Evolutionary conservation across 495 filamentous ascomycete genomes (phyloP).

Genomic region (Pyronema domesticum): DNA sequence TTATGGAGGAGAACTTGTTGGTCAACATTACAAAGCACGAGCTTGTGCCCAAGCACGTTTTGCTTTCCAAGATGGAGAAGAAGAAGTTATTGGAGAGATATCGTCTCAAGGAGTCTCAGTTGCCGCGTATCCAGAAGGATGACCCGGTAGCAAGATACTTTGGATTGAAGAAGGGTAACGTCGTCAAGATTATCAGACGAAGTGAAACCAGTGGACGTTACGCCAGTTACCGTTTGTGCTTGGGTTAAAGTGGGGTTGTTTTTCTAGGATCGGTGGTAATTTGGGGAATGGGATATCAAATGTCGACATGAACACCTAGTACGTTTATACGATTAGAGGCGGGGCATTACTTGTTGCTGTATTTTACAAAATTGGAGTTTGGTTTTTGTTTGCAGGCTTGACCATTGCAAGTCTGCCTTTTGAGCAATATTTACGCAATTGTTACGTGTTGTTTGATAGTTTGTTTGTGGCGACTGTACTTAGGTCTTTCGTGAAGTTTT

Average conservation of each 20-base stretch:
- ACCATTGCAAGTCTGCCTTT: no score
- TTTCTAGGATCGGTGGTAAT: not conserved
- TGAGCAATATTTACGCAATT: no score
- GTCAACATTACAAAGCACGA: constrained; percentile 98
- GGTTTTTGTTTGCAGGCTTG: not conserved
- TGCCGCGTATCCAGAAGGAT: constrained; percentile 75
- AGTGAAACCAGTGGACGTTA: constrained; percentile 63
- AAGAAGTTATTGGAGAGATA: constrained; percentile 64
- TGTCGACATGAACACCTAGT: not conserved
- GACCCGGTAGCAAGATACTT: constrained; percentile 89
- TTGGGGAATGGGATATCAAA: not conserved
- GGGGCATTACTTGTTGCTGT: not conserved
- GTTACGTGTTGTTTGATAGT: no score
- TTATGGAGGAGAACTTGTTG: constrained; percentile 84
- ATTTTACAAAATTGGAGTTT: constrained; percentile 4
- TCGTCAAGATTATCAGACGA: constrained; percentile 92
- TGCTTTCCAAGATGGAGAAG: constrained; percentile 84
- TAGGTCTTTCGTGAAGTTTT: no score
- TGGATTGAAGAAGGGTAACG: constrained; percentile 79
- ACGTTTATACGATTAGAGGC: not conserved
- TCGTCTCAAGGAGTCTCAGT: constrained; percentile 87
- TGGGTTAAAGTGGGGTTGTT: constrained; percentile 5
- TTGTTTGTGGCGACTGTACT: no score
- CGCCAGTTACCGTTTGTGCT: constrained; percentile 41
- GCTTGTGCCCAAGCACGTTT: constrained; percentile 81